A percentile compares a stretch with the other conserved stretches of the same genome.
Conservation (phyloP, 768 basidiomycete genomes). For the Gautieria morchelliformis region DNA sequence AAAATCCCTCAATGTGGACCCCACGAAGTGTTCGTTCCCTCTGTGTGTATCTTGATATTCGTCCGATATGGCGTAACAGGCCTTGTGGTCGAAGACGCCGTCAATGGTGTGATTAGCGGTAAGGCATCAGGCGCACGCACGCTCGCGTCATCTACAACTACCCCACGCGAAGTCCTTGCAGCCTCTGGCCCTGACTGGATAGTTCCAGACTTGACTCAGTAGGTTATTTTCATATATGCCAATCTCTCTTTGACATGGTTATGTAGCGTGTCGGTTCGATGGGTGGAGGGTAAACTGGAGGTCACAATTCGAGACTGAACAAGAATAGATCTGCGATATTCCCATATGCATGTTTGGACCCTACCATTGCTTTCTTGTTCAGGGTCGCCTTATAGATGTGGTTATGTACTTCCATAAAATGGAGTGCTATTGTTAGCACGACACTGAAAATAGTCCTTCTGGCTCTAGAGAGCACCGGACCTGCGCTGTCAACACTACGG, state of each 20-base stretch:
- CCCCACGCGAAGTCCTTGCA: slow-evolving; percentile 46
- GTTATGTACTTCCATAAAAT: too few species aligned
- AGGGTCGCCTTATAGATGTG: background rate
- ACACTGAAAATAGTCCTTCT: too few species aligned
- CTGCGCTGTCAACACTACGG: too few species aligned
- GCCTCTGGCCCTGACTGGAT: slow-evolving; percentile 56
- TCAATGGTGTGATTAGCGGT: slow-evolving; percentile 70
- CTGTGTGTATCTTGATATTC: background rate
- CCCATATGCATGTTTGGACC: background rate
- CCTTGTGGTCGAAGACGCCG: slow-evolving; percentile 85
- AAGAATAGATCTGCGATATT: background rate
- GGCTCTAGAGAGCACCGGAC: too few species aligned
- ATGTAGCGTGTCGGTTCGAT: slow-evolving; percentile 34
- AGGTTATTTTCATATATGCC: slow-evolving; percentile 14
- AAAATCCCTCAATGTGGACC: slow-evolving; percentile 41
- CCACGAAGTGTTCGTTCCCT: slow-evolving; percentile 41
- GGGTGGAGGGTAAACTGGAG: slow-evolving; percentile 37
- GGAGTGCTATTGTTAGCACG: too few species aligned
- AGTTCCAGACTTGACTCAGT: slow-evolving; percentile 61
- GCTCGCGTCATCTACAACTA: slow-evolving; percentile 79
- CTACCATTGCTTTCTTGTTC: background rate
- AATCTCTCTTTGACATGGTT: background rate
- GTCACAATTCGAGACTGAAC: slow-evolving; percentile 32
- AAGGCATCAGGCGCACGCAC: slow-evolving; percentile 66
- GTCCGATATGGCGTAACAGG: slow-evolving; percentile 31